phyloP scores from a whole-genome alignment of 2,329 filamentous ascomycete species.

The Stemphylium lycopersici region DNA sequence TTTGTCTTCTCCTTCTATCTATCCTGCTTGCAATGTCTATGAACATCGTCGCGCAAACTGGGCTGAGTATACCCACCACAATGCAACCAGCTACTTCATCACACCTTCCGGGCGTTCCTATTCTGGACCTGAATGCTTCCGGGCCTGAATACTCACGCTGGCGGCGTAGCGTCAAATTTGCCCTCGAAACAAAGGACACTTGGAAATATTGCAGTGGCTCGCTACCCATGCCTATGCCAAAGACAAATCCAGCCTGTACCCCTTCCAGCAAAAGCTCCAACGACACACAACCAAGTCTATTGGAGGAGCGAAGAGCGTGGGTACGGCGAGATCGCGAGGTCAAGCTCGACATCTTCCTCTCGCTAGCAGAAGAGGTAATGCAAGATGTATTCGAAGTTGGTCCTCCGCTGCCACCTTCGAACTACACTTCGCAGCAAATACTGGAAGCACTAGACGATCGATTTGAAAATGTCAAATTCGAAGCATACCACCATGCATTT shows the following conservation, averaged over 20 bases:
- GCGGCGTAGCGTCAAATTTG: conserved; percentile 40
- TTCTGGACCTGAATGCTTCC: conserved; percentile 34
- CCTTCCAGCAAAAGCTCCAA: conserved; percentile 24
- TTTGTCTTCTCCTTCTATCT: too few relatives aligned
- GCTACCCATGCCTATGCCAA: conserved; percentile 44
- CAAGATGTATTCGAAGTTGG: conserved; percentile 45
- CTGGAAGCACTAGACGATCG: conserved; percentile 37
- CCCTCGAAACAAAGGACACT: conserved; percentile 37
- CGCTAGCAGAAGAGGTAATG: conserved; percentile 46
- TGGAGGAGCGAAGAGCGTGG: conserved; percentile 45
- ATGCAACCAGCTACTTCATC: conserved; percentile 32
- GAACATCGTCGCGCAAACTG: neutral
- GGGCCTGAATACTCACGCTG: conserved; percentile 43
- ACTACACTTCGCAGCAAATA: conserved; percentile 42
- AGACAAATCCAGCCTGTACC: conserved; percentile 25
- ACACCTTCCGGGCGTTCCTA: conserved; percentile 37
- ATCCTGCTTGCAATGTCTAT: neutral
- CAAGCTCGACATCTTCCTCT: conserved; percentile 47
- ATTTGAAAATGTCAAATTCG: conserved; percentile 40
- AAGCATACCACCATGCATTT: conserved; percentile 46
- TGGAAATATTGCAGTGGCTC: conserved; percentile 45
- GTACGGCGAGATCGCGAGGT: conserved; percentile 45
- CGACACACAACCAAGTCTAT: conserved; percentile 37
- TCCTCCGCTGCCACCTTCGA: conserved; percentile 41
- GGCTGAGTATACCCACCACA: neutral